A percentile compares a stretch with the other conserved stretches of the same genome.
These are phyloP conservation scores for Carallia pectinifolia DNA, from an alignment of 345 rosid species.

Conservation along the genomic window DNA sequence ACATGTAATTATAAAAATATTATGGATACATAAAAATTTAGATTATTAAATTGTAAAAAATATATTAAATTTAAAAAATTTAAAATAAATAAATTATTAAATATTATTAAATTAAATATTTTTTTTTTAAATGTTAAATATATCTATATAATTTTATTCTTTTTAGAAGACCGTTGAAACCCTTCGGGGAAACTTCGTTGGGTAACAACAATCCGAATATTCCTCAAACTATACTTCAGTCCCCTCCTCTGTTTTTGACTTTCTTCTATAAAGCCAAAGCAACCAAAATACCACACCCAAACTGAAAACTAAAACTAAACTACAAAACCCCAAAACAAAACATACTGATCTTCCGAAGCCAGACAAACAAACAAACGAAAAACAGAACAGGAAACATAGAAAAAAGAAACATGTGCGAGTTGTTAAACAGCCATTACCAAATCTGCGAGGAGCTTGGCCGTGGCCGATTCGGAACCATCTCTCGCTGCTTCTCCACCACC, in stretches of 20 bases:
- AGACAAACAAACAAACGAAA: no score
- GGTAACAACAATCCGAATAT: conserved; percentile 22
- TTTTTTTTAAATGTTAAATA: no score
- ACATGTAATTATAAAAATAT: no score
- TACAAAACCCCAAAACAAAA: not conserved
- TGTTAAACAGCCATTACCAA: conserved; percentile 23
- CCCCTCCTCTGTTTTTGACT: not conserved
- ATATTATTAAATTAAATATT: not conserved
- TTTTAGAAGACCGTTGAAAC: not conserved
- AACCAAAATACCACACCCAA: not conserved
- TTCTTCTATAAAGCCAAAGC: conserved; percentile 5
- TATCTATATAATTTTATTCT: not conserved
- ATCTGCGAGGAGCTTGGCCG: conserved; percentile 36
- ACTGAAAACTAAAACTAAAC: not conserved
- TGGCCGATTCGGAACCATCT: conserved; percentile 29
- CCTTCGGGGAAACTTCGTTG: conserved; percentile 9
- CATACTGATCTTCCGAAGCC: not conserved
- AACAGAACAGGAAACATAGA: not conserved
- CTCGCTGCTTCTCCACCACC: conserved; percentile 24
- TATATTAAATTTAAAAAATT: no score
- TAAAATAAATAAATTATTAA: no score
- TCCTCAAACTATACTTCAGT: conserved; percentile 7
- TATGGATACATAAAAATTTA: no score
- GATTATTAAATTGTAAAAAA: no score
- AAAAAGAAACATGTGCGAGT: conserved; percentile 9